A percentile compares a stretch with the other conserved stretches of the same genome.
These are phyloP conservation scores for Schizosaccharomyces lindneri DNA, from an alignment of 805 yeast genomes.

Conservation along the genomic window DNA sequence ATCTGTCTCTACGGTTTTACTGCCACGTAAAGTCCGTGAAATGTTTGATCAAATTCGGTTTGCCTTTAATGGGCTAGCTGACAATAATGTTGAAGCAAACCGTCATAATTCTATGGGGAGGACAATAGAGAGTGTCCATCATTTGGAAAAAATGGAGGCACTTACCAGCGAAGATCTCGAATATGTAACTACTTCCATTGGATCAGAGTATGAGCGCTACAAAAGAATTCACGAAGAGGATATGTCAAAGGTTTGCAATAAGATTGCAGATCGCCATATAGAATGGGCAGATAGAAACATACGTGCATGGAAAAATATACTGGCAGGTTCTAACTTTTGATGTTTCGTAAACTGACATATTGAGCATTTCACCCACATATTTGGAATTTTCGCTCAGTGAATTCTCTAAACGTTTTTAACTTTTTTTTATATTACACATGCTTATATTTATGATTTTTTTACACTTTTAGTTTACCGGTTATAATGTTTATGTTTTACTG, in stretches of 20 bases:
- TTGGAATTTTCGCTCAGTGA: too few species aligned
- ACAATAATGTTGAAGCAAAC: slow-evolving; percentile 40
- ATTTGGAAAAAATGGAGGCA: neutral
- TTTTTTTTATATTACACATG: too few species aligned
- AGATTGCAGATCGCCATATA: neutral
- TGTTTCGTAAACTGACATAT: neutral
- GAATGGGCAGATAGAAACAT: slow-evolving; percentile 13
- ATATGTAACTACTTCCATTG: neutral
- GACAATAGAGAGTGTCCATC: slow-evolving; percentile 14
- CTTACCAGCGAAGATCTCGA: neutral
- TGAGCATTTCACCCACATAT: too few species aligned
- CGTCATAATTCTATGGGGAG: slow-evolving; percentile 26
- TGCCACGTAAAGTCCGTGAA: neutral
- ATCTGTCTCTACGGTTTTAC: neutral
- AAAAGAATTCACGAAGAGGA: neutral
- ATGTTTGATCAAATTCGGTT: slow-evolving; percentile 21
- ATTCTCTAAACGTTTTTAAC: too few species aligned
- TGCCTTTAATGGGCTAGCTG: slow-evolving; percentile 35
- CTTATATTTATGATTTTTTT: too few species aligned
- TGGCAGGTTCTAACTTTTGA: neutral
- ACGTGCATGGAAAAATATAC: slow-evolving; percentile 27
- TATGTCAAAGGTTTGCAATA: neutral
- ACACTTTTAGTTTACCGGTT: too few species aligned
- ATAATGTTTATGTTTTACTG: too few species aligned
- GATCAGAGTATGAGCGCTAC: neutral